These are phyloP conservation scores for Pelomyxa schiedti DNA, from an alignment of 78 protist genomes.

Conservation along the genomic window DNA sequence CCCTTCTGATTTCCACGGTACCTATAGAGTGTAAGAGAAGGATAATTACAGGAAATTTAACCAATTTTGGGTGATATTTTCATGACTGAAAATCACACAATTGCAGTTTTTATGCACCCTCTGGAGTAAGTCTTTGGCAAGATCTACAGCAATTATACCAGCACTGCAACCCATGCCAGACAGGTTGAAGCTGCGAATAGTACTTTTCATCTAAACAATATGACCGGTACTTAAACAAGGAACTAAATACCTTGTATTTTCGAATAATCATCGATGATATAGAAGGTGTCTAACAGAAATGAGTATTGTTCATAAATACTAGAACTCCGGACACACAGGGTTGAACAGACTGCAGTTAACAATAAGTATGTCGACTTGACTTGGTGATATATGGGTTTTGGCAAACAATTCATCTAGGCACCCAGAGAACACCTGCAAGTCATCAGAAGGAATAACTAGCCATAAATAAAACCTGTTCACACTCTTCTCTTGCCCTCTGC, in stretches of 20 bases:
- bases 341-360: conserved; percentile 75
- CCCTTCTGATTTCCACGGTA: conserved; percentile 8
- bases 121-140: conserved; percentile 66
- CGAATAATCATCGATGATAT: conserved; percentile 51
- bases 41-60: conserved; percentile 16
- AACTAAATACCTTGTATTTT: conserved; percentile 27
- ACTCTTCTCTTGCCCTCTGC: conserved; percentile 62
- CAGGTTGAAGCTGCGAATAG: conserved; percentile 51
- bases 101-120: conserved; percentile 33
- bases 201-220: conserved; percentile 56
- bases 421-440: not conserved
- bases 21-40: not conserved
- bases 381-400: conserved; percentile 36
- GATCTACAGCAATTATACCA: conserved; percentile 60
- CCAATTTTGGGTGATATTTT: conserved; percentile 85
- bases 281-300: conserved; percentile 70
- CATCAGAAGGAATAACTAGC: not conserved
- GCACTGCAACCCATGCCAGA: conserved; percentile 82
- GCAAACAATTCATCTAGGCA: conserved; percentile 58
- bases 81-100: conserved; percentile 61
- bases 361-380: conserved; percentile 66
- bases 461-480: conserved; percentile 19
- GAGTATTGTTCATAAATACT: too few relatives aligned
- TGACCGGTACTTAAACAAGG: too few relatives aligned
- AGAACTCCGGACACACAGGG: too few relatives aligned